phyloP scores from a whole-genome alignment of 2,329 filamentous ascomycete genomes.

The Botryotinia narcissicola region DNA sequence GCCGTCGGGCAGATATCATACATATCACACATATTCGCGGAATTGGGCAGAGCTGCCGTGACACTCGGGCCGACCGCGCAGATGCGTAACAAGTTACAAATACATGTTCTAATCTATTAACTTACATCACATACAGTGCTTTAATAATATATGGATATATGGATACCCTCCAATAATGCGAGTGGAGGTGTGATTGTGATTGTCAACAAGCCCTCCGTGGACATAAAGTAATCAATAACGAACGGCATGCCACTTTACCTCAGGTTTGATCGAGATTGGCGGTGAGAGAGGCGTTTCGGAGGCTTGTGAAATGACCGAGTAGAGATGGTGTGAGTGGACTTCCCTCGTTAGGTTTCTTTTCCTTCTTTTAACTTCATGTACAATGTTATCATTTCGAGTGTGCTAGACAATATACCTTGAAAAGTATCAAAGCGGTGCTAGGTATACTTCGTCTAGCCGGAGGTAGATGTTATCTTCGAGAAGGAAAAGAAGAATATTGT shows the following conservation, averaged over 20 bases:
- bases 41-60: conserved; percentile 15
- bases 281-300: conserved; percentile 15
- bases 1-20: conserved; percentile 11
- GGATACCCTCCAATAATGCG: conserved; percentile 1
- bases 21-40: background rate
- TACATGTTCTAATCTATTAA: background rate
- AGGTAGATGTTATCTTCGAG: background rate
- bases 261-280: conserved; percentile 17
- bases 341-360: background rate
- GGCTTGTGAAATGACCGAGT: conserved; percentile 10
- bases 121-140: conserved; percentile 1
- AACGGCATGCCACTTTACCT: conserved; percentile 16
- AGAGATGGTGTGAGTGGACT: conserved; percentile 3
- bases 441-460: background rate
- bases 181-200: background rate
- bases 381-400: conserved; percentile 4
- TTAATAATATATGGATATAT: conserved; percentile 1
- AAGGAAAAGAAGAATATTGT: conserved; percentile 7
- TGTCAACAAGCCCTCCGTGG: background rate
- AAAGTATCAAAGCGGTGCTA: background rate
- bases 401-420: background rate
- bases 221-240: background rate
- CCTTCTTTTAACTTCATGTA: conserved; percentile 4
- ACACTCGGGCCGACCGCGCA: conserved; percentile 18
- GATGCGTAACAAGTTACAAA: conserved; percentile 3